Evolutionary conservation across 192 early-diverging fungal species (phyloP).

Genomic region (Backusella tarrabulga): DNA sequence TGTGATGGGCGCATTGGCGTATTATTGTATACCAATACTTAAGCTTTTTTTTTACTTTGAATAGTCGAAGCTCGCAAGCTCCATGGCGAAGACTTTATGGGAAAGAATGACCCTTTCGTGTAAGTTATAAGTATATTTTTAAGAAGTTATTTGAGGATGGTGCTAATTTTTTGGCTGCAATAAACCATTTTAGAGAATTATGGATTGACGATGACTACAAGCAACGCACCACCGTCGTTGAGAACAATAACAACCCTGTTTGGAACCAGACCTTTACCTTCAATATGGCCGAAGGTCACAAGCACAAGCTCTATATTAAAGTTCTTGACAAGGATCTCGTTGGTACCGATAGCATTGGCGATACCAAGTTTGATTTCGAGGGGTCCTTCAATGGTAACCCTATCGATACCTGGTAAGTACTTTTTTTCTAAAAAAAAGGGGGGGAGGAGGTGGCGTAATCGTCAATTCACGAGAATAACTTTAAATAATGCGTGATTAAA

Average conservation of each 20-base stretch:
- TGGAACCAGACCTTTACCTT: slow-evolving; percentile 38
- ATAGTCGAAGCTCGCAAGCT: slow-evolving; percentile 33
- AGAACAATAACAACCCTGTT: slow-evolving; percentile 16
- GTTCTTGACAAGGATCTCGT: slow-evolving; percentile 25
- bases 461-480: background rate
- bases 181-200: slow-evolving; percentile 13
- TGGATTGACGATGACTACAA: slow-evolving; percentile 30
- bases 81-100: slow-evolving; percentile 30
- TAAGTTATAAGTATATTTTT: background rate
- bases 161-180: no score
- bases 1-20: background rate
- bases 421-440: background rate
- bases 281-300: background rate
- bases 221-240: slow-evolving; percentile 20
- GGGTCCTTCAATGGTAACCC: background rate
- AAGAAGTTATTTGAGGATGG: background rate
- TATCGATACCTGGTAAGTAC: slow-evolving; percentile 11
- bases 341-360: slow-evolving; percentile 23
- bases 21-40: background rate
- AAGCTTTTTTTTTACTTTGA: background rate
- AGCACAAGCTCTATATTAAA: slow-evolving; percentile 18
- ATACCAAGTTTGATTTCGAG: slow-evolving; percentile 17
- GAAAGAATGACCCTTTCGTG: slow-evolving; percentile 29
- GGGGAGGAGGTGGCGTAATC: background rate
- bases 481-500: background rate